Base-by-base conservation (phyloP, 1,284 basidiomycete species). In the Anthracocystis setariae region DNA sequence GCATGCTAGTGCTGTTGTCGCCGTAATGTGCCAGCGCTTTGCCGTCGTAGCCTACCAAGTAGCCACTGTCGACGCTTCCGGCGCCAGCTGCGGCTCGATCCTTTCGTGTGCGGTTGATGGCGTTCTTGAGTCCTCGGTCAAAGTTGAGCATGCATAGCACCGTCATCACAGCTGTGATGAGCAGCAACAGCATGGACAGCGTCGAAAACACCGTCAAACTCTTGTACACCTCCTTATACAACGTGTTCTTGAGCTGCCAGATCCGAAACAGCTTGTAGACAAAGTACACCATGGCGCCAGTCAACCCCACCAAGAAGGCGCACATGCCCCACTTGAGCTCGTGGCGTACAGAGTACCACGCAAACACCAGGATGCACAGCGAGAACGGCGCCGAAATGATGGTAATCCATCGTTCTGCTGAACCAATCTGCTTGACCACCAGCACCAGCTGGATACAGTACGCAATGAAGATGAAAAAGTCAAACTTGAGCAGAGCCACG, bases 361-460 rank as follows among this genome's bases (percentile, higher is more conserved):
- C 77, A 46, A 77, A 74, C 47, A 71, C 17, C 25, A 79, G 57
- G 44, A 78, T 58, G 44, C 78, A 44, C 37, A 79, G 49, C 42
- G 64, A 59, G 35, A 79, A 70, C 1, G 76, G 77, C 10, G 57
- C 64, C 39, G 77, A 77, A 35, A 79, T 62, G 44, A 77, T 75
- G 8, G 77, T 79, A 52, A 79, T 70, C 56, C 57, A 68, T 32
- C 65, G 51, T 54, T 79, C 76, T 9, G 68, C 73, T 15, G 57
- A 40, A 46, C 77, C 68, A 27, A 62, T 62, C 52, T 78, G 60
- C 52, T 72, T 56, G 18, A 79, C 77, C 10, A 76, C 65, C 46
- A 79, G 64, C 45, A 79, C 73, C 46, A 79, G 65, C 68, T 79
- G 77, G 46, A 78, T 62, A 54, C 74, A 77, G 54, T 72, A 77